Conservation (phyloP, 2,329 filamentous ascomycete genomes). For the Colletotrichum agaves region DNA sequence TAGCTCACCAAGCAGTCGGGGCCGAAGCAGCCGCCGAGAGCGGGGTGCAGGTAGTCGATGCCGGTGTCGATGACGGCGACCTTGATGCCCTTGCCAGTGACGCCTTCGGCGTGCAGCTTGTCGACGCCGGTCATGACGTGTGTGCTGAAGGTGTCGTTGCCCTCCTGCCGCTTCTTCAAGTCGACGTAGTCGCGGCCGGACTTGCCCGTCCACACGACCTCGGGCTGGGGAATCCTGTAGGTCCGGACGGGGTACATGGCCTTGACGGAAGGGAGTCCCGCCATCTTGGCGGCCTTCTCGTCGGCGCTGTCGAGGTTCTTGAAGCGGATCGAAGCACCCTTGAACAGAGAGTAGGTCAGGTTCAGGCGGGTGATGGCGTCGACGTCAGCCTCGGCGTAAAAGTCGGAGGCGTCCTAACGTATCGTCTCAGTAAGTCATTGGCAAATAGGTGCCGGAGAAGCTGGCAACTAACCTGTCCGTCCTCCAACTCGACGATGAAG, state of each 20-base stretch:
- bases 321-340: constrained; percentile 64
- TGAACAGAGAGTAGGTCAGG: constrained; percentile 63
- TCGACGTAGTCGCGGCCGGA: constrained; percentile 42
- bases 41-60: constrained; percentile 71
- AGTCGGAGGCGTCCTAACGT: constrained; percentile 53
- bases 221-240: constrained; percentile 56
- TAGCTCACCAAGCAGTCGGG: constrained; percentile 66
- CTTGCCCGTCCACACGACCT: constrained; percentile 57
- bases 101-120: constrained; percentile 59
- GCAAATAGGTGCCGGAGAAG: background rate
- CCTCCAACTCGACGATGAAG: constrained; percentile 65
- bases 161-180: constrained; percentile 46
- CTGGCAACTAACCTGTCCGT: constrained; percentile 53
- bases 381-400: constrained; percentile 51
- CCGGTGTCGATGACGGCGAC: constrained; percentile 66
- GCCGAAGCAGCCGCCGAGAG: constrained; percentile 73
- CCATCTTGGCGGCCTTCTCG: constrained; percentile 53
- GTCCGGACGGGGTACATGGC: constrained; percentile 59
- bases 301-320: constrained; percentile 57
- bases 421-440: background rate
- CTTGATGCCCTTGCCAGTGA: constrained; percentile 63
- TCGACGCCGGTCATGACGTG: constrained; percentile 68
- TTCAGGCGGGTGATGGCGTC: constrained; percentile 58
- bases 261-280: constrained; percentile 57
- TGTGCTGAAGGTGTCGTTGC: constrained; percentile 51